phyloP scores from a whole-genome alignment of 2,329 filamentous ascomycete genomes.

The Epichloe glyceriae region DNA sequence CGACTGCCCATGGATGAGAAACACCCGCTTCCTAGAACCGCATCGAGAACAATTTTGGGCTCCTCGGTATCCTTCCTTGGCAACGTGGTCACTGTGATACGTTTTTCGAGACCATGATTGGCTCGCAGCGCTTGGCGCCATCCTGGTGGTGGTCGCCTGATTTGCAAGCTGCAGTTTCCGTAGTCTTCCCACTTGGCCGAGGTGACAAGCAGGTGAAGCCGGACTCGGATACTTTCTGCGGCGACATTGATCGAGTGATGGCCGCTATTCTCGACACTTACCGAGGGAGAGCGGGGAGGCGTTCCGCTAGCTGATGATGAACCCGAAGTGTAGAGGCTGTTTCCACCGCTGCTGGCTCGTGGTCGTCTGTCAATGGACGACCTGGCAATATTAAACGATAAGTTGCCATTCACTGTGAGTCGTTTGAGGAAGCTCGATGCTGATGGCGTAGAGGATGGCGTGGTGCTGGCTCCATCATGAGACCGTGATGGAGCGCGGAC shows the following conservation, averaged over 20 bases:
- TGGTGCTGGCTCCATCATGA: slow-evolving; percentile 61
- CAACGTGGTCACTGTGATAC: slow-evolving; percentile 65
- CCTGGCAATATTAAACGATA: slow-evolving; percentile 67
- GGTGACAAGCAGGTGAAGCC: slow-evolving; percentile 68
- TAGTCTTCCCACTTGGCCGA: slow-evolving; percentile 81
- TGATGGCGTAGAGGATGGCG: slow-evolving; percentile 44
- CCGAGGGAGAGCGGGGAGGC: slow-evolving; percentile 43
- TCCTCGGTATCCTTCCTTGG: slow-evolving; percentile 44
- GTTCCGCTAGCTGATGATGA: slow-evolving; percentile 37
- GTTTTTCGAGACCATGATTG: slow-evolving; percentile 64
- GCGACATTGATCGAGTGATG: slow-evolving; percentile 52
- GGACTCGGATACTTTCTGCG: slow-evolving; percentile 60
- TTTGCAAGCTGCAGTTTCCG: slow-evolving; percentile 71
- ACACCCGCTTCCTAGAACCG: slow-evolving; percentile 69
- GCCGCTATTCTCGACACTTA: slow-evolving; percentile 39
- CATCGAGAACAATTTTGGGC: slow-evolving; percentile 61
- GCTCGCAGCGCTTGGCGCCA: slow-evolving; percentile 45
- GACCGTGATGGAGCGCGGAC: slow-evolving; percentile 51
- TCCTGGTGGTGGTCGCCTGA: slow-evolving; percentile 59
- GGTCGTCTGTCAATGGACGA: slow-evolving; percentile 54
- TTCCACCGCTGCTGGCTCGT: slow-evolving; percentile 36
- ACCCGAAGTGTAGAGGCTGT: slow-evolving; percentile 49
- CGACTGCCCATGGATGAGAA: slow-evolving; percentile 74
- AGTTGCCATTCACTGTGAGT: slow-evolving; percentile 56
- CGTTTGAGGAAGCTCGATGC: slow-evolving; percentile 71